A percentile compares a stretch with the other conserved stretches of the same genome.
These are phyloP conservation scores for Candida ponderosae DNA, from an alignment of 805 yeast genomes.

Conservation along the genomic window DNA sequence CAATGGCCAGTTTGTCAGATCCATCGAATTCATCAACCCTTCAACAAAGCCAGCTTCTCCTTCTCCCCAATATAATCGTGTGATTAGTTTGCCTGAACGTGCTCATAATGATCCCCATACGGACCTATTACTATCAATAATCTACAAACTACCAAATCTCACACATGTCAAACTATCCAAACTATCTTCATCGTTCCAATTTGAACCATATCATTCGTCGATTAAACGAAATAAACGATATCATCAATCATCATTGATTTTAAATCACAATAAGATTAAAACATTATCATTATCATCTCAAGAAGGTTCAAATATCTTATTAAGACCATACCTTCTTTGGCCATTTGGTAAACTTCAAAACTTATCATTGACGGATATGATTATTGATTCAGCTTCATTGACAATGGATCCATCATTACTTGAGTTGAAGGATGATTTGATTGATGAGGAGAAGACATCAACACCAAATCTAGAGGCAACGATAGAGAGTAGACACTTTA, in stretches of 20 bases:
- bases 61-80: too few relatives aligned
- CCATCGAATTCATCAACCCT: too few relatives aligned
- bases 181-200: slow-evolving; percentile 42
- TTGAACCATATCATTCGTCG: slow-evolving; percentile 10
- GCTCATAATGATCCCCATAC: slow-evolving; percentile 21
- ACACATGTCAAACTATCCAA: slow-evolving; percentile 32
- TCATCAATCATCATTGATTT: too few relatives aligned
- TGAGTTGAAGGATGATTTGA: too few relatives aligned
- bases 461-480: too few relatives aligned
- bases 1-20: too few relatives aligned
- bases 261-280: slow-evolving; percentile 10
- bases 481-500: too few relatives aligned
- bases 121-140: slow-evolving; percentile 30
- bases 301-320: slow-evolving; percentile 45
- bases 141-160: slow-evolving; percentile 40
- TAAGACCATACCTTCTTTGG: slow-evolving; percentile 38
- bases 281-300: slow-evolving; percentile 34
- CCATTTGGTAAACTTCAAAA: slow-evolving; percentile 37
- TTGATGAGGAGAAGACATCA: too few relatives aligned
- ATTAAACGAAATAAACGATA: too few relatives aligned
- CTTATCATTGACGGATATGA: slow-evolving; percentile 36
- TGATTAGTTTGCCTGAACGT: too few relatives aligned
- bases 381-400: slow-evolving; percentile 35
- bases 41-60: too few relatives aligned
- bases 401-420: too few relatives aligned